Percentiles rank a stretch among this genome's conserved stretches.
Conservation (phyloP, 768 basidiomycete genomes). For the Termitomyces sp. region DNA sequence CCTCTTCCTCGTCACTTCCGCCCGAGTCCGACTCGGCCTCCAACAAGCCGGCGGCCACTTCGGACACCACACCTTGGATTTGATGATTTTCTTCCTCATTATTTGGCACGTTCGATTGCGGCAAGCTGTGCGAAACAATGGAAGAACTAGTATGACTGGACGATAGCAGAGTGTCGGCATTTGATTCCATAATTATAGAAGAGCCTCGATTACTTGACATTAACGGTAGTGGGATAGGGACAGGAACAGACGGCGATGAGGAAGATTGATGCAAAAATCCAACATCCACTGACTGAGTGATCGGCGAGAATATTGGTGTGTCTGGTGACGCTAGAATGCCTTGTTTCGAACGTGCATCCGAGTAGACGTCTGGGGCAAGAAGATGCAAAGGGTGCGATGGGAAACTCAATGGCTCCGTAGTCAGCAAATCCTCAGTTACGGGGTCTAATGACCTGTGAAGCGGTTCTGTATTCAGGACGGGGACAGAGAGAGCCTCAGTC, state of each 20-base stretch:
- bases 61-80: background rate
- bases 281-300: background rate
- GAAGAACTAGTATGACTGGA: background rate
- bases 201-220: background rate
- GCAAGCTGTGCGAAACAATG: background rate
- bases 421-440: background rate
- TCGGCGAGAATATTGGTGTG: background rate
- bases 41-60: background rate
- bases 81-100: background rate
- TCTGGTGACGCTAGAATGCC: background rate
- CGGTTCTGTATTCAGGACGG: background rate
- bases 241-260: background rate
- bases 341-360: background rate
- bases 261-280: background rate
- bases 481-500: background rate
- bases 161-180: background rate
- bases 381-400: background rate
- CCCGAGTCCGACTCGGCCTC: background rate
- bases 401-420: background rate
- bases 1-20: constrained; percentile 10
- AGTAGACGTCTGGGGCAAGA: background rate
- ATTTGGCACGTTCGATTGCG: background rate
- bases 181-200: background rate
- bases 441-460: background rate
- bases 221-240: background rate